phyloP scores from a whole-genome alignment of 805 yeast genomes.

The Martiniozyma abietophila region DNA sequence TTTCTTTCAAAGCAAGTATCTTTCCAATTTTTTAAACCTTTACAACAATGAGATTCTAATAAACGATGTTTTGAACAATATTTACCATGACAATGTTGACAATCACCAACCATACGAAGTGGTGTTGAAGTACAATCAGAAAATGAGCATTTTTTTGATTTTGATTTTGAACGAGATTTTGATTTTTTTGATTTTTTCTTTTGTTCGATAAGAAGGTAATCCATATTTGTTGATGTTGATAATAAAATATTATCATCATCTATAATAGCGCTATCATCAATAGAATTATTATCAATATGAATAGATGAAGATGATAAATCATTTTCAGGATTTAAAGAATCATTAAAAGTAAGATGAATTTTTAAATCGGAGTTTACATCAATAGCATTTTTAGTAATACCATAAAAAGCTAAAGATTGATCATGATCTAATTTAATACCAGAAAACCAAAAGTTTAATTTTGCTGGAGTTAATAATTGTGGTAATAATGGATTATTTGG shows the following conservation, averaged over 20 bases:
- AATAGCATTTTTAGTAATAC: slow-evolving; percentile 19
- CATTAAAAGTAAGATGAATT: slow-evolving; percentile 23
- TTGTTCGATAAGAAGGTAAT: no score
- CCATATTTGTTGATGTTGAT: no score
- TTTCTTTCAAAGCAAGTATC: slow-evolving; percentile 76
- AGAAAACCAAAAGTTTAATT: slow-evolving; percentile 24
- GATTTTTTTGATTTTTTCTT: slow-evolving; percentile 7
- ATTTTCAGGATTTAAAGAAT: slow-evolving; percentile 9
- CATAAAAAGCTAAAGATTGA: slow-evolving; percentile 18
- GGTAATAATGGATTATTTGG: slow-evolving; percentile 12
- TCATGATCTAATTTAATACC: slow-evolving; percentile 26
- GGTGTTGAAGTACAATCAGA: slow-evolving; percentile 56
- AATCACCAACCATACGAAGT: slow-evolving; percentile 65
- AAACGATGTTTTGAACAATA: slow-evolving; percentile 83
- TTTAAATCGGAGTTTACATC: slow-evolving; percentile 14
- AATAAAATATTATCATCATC: slow-evolving; percentile 16
- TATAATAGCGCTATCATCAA: slow-evolving; percentile 11
- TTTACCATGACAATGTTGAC: slow-evolving; percentile 75
- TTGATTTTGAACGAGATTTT: slow-evolving; percentile 27
- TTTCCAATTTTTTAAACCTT: slow-evolving; percentile 70
- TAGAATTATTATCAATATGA: no score
- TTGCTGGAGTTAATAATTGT: slow-evolving; percentile 10
- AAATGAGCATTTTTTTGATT: slow-evolving; percentile 43
- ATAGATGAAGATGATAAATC: no score
- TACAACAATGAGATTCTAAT: slow-evolving; percentile 75